These are phyloP conservation scores for Tagetes patula DNA, from an alignment of 129 eudicot species.

Conservation along the genomic window DNA sequence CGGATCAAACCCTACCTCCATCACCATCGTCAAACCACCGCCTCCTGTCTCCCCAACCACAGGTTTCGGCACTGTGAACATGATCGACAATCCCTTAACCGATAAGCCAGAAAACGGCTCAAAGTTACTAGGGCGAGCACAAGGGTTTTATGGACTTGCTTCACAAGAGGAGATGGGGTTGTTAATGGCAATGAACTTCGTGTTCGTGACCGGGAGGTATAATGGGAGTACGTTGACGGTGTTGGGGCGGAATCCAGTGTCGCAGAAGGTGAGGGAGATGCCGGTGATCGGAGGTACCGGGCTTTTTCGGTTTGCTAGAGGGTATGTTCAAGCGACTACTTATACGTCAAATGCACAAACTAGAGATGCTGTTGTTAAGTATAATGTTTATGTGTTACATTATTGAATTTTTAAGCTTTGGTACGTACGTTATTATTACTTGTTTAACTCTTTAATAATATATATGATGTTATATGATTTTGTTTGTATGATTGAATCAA, in stretches of 20 bases:
- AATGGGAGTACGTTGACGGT: conserved; percentile 51
- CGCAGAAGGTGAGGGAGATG: conserved; percentile 51
- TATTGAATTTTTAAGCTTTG: conserved; percentile 18
- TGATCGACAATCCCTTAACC: conserved; percentile 52
- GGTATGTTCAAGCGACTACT: conserved; percentile 44
- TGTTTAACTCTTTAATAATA: not conserved
- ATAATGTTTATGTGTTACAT: conserved; percentile 44
- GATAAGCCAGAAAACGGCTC: conserved; percentile 31
- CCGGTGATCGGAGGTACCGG: conserved; percentile 54
- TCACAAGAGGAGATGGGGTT: conserved; percentile 31
- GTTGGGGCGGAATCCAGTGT: conserved; percentile 40
- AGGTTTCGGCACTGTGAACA: conserved; percentile 33
- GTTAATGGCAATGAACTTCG: conserved; percentile 47
- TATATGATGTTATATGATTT: not conserved
- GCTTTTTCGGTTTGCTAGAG: conserved; percentile 48
- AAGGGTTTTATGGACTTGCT: conserved; percentile 45
- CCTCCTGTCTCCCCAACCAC: conserved; percentile 6
- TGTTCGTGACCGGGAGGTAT: conserved; percentile 37
- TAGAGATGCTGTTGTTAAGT: conserved; percentile 46
- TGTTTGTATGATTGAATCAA: not conserved
- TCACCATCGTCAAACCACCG: conserved; percentile 17
- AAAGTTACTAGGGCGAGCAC: conserved; percentile 46
- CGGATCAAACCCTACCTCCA: conserved; percentile 36
- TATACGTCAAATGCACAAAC: conserved; percentile 19
- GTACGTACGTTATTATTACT: not conserved